These are phyloP conservation scores for Salvia sclarea DNA, from an alignment of 305 asterid genomes.

Conservation along the genomic window DNA sequence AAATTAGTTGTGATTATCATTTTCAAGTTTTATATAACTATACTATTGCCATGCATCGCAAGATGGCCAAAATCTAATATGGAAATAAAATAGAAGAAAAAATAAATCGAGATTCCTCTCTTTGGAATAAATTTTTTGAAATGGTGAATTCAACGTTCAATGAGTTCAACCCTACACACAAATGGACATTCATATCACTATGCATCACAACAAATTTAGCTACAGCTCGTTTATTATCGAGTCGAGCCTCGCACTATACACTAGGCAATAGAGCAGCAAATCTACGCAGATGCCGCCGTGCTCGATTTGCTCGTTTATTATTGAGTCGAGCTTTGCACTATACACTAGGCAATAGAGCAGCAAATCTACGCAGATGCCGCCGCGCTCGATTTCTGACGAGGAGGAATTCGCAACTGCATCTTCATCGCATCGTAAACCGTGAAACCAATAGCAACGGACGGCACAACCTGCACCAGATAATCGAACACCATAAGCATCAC, in stretches of 20 bases:
- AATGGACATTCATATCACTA: neutral
- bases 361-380: constrained; percentile 34
- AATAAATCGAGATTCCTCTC: neutral
- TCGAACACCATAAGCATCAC: neutral
- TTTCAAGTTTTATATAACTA: too few species aligned
- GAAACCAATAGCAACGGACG: constrained; percentile 93
- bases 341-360: neutral
- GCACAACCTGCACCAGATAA: constrained; percentile 65
- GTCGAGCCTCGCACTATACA: neutral
- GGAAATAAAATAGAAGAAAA: neutral
- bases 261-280: neutral
- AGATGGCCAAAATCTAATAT: too few species aligned
- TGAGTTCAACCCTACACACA: neutral
- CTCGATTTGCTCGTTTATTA: too few species aligned
- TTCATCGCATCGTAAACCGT: constrained; percentile 86
- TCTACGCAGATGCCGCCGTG: constrained; percentile 40
- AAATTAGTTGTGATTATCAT: too few species aligned
- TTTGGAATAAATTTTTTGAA: neutral
- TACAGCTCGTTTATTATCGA: neutral
- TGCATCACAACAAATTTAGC: neutral
- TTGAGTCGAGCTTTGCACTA: neutral
- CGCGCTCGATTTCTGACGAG: constrained; percentile 64
- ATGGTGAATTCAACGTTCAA: neutral
- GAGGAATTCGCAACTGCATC: constrained; percentile 70
- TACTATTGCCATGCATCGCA: too few species aligned